Conservation (phyloP, 2,329 filamentous ascomycete species). For the Catunica adiposa region DNA sequence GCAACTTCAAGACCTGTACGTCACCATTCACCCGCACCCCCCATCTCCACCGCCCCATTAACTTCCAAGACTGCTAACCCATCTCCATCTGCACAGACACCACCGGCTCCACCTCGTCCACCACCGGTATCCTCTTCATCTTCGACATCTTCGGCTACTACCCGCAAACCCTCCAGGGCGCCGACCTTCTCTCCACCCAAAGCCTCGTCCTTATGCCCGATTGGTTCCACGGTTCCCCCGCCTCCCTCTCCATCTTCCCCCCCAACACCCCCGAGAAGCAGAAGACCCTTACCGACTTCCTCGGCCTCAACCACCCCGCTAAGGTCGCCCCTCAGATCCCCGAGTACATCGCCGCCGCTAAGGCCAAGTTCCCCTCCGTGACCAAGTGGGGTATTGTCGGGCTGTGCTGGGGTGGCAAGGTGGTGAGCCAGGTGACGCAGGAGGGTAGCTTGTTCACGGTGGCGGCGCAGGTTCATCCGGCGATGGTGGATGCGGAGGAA, state of each 20-base stretch:
- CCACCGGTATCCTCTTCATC: constrained; percentile 44
- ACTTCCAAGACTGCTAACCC: neutral
- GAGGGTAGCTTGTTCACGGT: constrained; percentile 29
- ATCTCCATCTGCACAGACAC: constrained; percentile 20
- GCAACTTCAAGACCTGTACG: constrained; percentile 36
- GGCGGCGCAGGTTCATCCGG: constrained; percentile 39
- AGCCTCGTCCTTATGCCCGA: constrained; percentile 86
- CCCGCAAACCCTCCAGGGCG: constrained; percentile 52
- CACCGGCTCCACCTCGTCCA: constrained; percentile 30
- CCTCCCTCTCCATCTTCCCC: constrained; percentile 42
- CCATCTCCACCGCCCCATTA: neutral
- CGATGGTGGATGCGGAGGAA: constrained; percentile 47
- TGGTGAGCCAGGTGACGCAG: constrained; percentile 36
- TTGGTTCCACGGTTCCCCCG: constrained; percentile 65
- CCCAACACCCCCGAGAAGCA: constrained; percentile 48
- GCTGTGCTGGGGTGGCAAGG: constrained; percentile 58
- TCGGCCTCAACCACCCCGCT: constrained; percentile 33
- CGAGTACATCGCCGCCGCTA: constrained; percentile 36
- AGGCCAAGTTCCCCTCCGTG: constrained; percentile 36
- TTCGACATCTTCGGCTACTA: constrained; percentile 57
- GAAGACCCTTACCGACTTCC: constrained; percentile 40
- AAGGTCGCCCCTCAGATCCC: constrained; percentile 34
- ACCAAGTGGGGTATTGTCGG: constrained; percentile 45
- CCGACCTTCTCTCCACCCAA: constrained; percentile 49
- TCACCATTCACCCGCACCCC: neutral